These are phyloP conservation scores for Solanum pimpinellifolium DNA, from an alignment of 257 asterid genomes.

Conservation along the genomic window DNA sequence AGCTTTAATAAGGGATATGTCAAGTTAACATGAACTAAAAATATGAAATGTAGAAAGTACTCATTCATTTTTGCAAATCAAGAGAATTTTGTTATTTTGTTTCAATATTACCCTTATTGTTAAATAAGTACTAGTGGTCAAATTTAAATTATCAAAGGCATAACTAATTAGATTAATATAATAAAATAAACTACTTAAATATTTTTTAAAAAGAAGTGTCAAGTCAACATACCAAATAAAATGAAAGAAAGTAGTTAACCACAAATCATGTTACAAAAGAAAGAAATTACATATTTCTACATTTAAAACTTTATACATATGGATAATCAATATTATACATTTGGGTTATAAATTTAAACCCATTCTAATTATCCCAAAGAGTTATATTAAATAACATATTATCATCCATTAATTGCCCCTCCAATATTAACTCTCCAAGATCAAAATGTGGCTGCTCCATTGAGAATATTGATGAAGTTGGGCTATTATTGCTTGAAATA, in stretches of 20 bases:
- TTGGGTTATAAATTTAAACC: neutral
- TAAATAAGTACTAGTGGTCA: neutral
- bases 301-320: neutral
- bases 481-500: slow-evolving; percentile 41
- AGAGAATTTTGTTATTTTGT: neutral
- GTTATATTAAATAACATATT: slow-evolving; percentile 18
- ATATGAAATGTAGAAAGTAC: neutral
- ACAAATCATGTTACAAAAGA: slow-evolving; percentile 6
- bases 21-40: neutral
- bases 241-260: neutral
- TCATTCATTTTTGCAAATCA: neutral
- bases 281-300: slow-evolving; percentile 2
- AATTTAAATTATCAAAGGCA: neutral
- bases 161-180: neutral
- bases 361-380: slow-evolving; percentile 11
- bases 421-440: slow-evolving; percentile 36
- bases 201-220: neutral
- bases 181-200: neutral
- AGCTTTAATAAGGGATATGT: neutral
- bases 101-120: neutral
- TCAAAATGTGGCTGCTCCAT: slow-evolving; percentile 19
- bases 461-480: slow-evolving; percentile 24
- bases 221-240: neutral
- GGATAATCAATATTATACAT: neutral
- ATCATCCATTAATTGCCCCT: slow-evolving; percentile 14